A percentile compares a stretch with the other conserved stretches of the same genome.
These are phyloP conservation scores for Trapa bicornis DNA, from an alignment of 345 rosid species.

Conservation along the genomic window DNA sequence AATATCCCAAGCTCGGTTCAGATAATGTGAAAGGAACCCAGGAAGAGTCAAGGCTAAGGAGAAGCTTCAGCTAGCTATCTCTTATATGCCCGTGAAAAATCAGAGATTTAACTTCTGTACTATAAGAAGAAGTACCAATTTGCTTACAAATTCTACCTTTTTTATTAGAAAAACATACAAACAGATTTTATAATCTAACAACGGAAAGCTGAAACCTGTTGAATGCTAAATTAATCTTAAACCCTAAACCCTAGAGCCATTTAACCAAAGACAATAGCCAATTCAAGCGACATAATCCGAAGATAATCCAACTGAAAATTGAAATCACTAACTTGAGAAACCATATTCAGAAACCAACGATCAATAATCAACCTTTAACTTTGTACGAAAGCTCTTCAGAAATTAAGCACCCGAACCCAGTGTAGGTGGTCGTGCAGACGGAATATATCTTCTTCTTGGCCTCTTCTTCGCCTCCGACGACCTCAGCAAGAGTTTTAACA, in stretches of 20 bases:
- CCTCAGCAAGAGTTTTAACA: constrained; percentile 67
- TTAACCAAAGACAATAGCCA: neutral
- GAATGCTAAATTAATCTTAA: neutral
- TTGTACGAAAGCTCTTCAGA: constrained; percentile 85
- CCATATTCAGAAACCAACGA: constrained; percentile 8
- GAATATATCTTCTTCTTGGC: constrained; percentile 98
- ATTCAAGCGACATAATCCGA: neutral
- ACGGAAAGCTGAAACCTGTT: neutral
- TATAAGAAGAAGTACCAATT: neutral
- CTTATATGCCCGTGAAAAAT: neutral
- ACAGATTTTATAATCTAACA: neutral
- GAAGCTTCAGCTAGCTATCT: neutral
- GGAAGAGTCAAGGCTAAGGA: no score
- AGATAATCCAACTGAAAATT: neutral
- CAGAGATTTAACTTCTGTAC: neutral
- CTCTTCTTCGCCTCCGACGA: constrained; percentile 92
- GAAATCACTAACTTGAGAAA: neutral
- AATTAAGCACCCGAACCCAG: constrained; percentile 92
- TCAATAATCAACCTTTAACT: constrained; percentile 54
- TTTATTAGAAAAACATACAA: neutral
- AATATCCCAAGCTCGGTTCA: neutral
- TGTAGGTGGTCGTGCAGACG: constrained; percentile 68
- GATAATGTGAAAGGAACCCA: neutral
- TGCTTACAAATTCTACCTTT: neutral
- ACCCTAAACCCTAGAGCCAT: neutral